phyloP scores from a whole-genome alignment of 2,329 filamentous ascomycete genomes.

The Fusarium nematophilum region DNA sequence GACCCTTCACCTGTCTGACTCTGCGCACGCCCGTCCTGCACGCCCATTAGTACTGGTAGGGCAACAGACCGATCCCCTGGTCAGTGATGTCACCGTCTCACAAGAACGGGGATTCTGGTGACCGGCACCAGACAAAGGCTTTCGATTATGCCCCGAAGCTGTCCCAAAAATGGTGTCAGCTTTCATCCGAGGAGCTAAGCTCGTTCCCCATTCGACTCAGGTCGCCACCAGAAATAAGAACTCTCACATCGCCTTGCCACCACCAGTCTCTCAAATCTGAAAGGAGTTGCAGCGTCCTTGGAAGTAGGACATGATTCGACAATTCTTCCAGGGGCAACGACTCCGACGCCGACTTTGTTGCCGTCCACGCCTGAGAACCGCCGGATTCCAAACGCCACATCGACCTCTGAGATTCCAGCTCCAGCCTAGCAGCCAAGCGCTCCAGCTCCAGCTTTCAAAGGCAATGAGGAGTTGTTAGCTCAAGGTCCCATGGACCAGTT shows the following conservation, averaged over 20 bases:
- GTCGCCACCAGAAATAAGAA: neutral
- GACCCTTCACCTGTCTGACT: slow-evolving; percentile 29
- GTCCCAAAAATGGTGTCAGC: slow-evolving; percentile 17
- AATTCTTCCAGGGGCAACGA: slow-evolving; percentile 22
- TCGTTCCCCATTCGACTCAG: neutral
- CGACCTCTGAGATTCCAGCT: slow-evolving; percentile 34
- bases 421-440: slow-evolving; percentile 25
- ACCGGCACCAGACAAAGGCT: slow-evolving; percentile 26
- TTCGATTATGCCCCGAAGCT: slow-evolving; percentile 18
- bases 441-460: slow-evolving; percentile 33
- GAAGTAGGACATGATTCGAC: slow-evolving; percentile 24
- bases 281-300: slow-evolving; percentile 8
- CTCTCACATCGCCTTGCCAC: neutral
- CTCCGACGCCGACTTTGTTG: slow-evolving; percentile 30
- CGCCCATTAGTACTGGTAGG: slow-evolving; percentile 19
- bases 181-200: slow-evolving; percentile 14
- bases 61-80: slow-evolving; percentile 32
- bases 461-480: slow-evolving; percentile 23
- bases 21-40: slow-evolving; percentile 23
- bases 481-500: slow-evolving; percentile 38
- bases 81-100: slow-evolving; percentile 43
- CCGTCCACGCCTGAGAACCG: slow-evolving; percentile 32
- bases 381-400: slow-evolving; percentile 39
- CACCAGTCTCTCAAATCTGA: neutral
- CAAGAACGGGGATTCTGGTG: slow-evolving; percentile 38